Conservation (phyloP, 192 early-diverging fungal species). For the Coemansia sp. region DNA sequence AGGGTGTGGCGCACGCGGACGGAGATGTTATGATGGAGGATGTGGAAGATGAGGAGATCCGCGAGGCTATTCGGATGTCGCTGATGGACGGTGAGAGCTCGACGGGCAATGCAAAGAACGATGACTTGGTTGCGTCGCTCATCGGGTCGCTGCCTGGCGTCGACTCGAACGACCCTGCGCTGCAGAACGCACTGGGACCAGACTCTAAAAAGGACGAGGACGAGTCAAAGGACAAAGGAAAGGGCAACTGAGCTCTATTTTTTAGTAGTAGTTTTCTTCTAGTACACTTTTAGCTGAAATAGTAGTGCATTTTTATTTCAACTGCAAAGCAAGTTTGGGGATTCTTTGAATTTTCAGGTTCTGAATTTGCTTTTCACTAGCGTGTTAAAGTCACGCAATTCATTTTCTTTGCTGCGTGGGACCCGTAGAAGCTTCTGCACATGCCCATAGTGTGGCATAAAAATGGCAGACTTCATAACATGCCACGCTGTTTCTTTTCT, state of each 20-base stretch:
- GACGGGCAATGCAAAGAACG: constrained; percentile 47
- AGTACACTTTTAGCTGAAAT: background rate
- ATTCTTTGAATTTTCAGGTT: too few relatives aligned
- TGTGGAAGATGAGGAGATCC: constrained; percentile 51
- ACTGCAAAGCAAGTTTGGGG: too few relatives aligned
- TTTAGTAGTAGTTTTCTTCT: background rate
- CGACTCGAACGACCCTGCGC: constrained; percentile 78
- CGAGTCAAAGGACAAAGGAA: constrained; percentile 23
- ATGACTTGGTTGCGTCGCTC: constrained; percentile 69
- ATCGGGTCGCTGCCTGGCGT: constrained; percentile 84
- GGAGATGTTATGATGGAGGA: constrained; percentile 38
- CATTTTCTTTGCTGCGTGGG: too few relatives aligned
- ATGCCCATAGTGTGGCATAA: too few relatives aligned
- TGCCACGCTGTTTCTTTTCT: background rate
- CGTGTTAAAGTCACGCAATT: too few relatives aligned
- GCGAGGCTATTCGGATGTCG: constrained; percentile 53
- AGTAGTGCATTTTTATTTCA: constrained; percentile 3
- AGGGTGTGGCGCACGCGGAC: constrained; percentile 14
- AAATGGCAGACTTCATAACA: too few relatives aligned
- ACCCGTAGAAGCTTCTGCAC: too few relatives aligned
- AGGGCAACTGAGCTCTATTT: background rate
- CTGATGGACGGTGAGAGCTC: constrained; percentile 41
- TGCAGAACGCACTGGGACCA: constrained; percentile 64
- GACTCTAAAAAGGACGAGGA: constrained; percentile 51
- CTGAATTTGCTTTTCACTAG: too few relatives aligned